Conservation (phyloP, 345 rosid genomes). For the Populus alba region DNA sequence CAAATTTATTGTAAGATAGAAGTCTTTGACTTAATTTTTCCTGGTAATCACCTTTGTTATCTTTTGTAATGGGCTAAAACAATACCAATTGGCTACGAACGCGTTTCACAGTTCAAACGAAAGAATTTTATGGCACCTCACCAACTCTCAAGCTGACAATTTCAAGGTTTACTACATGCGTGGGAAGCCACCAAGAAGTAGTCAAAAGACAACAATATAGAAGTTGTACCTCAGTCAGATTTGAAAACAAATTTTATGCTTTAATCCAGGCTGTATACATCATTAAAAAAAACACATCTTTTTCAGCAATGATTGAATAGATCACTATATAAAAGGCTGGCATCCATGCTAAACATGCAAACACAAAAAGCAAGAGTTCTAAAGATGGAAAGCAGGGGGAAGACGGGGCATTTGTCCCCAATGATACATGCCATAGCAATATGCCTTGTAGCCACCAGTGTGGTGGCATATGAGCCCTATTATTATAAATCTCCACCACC, state of each 20-base stretch:
- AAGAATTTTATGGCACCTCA: neutral
- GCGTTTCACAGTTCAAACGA: neutral
- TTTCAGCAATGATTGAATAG: slow-evolving; percentile 2
- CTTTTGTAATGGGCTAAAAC: neutral
- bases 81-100: neutral
- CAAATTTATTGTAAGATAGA: neutral
- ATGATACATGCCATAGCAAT: slow-evolving; percentile 28
- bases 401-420: slow-evolving; percentile 28
- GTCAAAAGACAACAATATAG: neutral
- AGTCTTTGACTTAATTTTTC: neutral
- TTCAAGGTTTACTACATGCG: neutral
- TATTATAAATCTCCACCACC: neutral
- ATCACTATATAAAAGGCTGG: slow-evolving; percentile 25
- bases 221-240: neutral
- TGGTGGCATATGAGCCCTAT: slow-evolving; percentile 27
- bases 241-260: neutral
- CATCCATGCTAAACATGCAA: neutral
- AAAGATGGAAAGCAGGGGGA: slow-evolving; percentile 24
- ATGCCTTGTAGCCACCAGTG: slow-evolving; percentile 29
- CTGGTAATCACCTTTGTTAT: neutral
- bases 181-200: slow-evolving; percentile 14
- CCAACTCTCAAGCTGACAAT: neutral
- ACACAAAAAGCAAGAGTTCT: slow-evolving; percentile 4
- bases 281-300: neutral
- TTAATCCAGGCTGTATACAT: slow-evolving; percentile 29